phyloP scores from a whole-genome alignment of 2,329 filamentous ascomycete genomes.

The Myriosclerotinia duriaeana region DNA sequence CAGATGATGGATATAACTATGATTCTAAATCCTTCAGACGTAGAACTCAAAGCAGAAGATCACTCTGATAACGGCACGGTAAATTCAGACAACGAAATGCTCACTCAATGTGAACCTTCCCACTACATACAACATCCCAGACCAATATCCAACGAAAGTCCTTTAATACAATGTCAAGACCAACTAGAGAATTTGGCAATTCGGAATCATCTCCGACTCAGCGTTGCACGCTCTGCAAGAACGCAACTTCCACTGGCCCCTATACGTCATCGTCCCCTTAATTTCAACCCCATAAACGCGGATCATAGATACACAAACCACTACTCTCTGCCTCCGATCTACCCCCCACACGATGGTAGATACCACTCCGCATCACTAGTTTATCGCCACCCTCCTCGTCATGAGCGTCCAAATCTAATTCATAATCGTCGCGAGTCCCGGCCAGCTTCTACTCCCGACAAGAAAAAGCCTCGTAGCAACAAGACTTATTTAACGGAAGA shows the following conservation, averaged over 20 bases:
- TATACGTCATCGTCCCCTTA: not conserved
- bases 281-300: not conserved
- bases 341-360: not conserved
- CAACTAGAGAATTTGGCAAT: not conserved
- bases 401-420: not conserved
- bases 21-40: constrained; percentile 8
- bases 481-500: constrained; percentile 27
- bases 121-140: not conserved
- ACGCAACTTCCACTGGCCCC: constrained; percentile 8
- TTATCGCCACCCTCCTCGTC: not conserved
- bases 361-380: not conserved
- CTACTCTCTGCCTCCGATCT: not conserved
- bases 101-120: constrained; percentile 1
- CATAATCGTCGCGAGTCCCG: not conserved
- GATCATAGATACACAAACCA: not conserved
- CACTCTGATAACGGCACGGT: not conserved
- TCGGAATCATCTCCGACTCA: not conserved
- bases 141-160: not conserved
- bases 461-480: constrained; percentile 25
- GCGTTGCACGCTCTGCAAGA: constrained; percentile 7
- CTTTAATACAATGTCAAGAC: not conserved
- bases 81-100: not conserved
- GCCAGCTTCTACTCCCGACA: not conserved
- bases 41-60: not conserved
- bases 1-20: constrained; percentile 17